Evolutionary conservation across 495 filamentous ascomycete species (phyloP).

Genomic region (Podospora pseudopauciseta): DNA sequence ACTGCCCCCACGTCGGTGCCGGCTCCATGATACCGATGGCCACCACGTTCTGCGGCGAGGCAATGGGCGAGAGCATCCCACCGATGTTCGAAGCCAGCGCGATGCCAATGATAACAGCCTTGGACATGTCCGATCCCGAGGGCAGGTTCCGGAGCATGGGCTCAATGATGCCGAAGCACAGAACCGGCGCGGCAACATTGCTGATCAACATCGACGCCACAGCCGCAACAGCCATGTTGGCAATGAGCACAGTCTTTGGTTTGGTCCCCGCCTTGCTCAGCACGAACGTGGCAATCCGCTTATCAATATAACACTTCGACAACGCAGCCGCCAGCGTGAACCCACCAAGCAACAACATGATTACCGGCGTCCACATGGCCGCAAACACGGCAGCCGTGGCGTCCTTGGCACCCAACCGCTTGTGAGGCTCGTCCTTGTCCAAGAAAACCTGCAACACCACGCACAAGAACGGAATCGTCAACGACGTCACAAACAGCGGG

Average conservation of each 20-base stretch:
- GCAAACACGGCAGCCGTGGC: conserved; percentile 81
- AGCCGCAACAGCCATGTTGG: conserved; percentile 98
- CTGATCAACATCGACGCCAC: conserved; percentile 99
- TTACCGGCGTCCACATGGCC: conserved; percentile 98
- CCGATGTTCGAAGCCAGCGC: conserved; percentile 93
- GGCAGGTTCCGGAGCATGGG: conserved; percentile 92
- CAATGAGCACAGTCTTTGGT: conserved; percentile 80
- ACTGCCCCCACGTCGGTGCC: conserved; percentile 82
- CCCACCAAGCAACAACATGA: conserved; percentile 95
- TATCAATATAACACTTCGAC: conserved; percentile 96
- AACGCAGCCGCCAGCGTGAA: conserved; percentile 94
- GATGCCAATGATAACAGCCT: conserved; percentile 93
- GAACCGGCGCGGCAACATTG: conserved; percentile 96
- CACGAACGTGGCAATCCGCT: conserved; percentile 94
- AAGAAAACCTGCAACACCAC: conserved; percentile 83
- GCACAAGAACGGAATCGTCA: conserved; percentile 89
- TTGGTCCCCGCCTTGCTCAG: conserved; percentile 92
- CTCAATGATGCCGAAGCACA: conserved; percentile 97
- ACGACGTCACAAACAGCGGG: conserved; percentile 92
- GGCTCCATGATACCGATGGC: conserved; percentile 93
- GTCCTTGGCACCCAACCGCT: conserved; percentile 65
- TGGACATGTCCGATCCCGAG: conserved; percentile 83
- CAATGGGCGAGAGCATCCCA: conserved; percentile 93
- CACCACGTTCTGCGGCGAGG: conserved; percentile 95
- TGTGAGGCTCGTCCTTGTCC: conserved; percentile 63